Base-by-base conservation (phyloP, 208 protist genomes). In the Crithidia bombi region DNA sequence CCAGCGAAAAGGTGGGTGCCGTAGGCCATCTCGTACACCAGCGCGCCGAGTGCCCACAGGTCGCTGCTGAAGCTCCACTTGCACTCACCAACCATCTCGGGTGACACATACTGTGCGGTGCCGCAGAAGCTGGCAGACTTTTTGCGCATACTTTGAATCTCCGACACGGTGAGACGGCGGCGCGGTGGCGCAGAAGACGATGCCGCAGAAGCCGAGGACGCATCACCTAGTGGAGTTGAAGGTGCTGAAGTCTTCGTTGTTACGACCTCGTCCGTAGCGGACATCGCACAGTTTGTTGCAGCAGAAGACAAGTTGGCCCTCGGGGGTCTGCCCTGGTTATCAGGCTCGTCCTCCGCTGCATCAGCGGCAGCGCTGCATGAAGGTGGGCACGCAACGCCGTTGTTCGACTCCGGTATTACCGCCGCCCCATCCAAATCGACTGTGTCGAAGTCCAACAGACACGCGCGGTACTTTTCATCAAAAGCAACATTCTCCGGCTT, bases 41-140 rank as follows among this genome's bases (percentile, higher is more conserved):
- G 80, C n/a, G 94, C 85, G 25, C 97, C 97, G 25, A 99, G 77
- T 1, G 93, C 88, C 96, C 96, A 99, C 35, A 98, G 69, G 74
- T 99, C 97, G 67, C 86, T 91, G 74, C 90, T 97, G 69, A 90
- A 96, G 74, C 94, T 98, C 88, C 94, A 98, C 36, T 72, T 59
- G 75, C 95, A 94, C 82, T 95, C 79, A 3, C 93, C 87, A 14
- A 96, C 81, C 78, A 98, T 94, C 74, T 99, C 97, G 0, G 97
- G 97, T 3, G 94, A 97, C 5, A 99, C 91, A 73, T 98, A 99
- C 65, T 98, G 90, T 14, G 94, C 90, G 19, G 93, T 97, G 50
- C 93, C 96, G 70, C 91, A 97, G 74, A 98, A 98, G 57, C 85
- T 89, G 23, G 83, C 70, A 12, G 89, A 90, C 26, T 74, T 85